Base-by-base conservation (phyloP, 441 rosid species). In the Corymbia calophylla region DNA sequence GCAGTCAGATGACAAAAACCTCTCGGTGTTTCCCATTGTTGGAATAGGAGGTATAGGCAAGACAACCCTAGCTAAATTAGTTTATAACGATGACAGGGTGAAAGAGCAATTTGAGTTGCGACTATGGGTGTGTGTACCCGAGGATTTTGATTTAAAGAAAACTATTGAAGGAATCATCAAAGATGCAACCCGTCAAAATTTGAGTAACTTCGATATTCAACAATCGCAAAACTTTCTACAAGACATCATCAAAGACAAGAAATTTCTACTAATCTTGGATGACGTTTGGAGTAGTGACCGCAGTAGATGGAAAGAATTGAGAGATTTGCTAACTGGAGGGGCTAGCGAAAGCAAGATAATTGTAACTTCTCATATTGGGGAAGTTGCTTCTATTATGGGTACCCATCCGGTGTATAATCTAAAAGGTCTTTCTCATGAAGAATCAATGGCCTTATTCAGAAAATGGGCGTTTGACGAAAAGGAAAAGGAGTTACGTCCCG, bases 261-360 rank as follows among this genome's bases (percentile, higher is more conserved):
- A 70, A 35, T 70, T 9, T 70, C 15, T 70, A 9, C 27, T 70
- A 2, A 27, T 70, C 48, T 35, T 35, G 48, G 48, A 35, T 70
- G 81, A 70, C 0, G 4, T 70, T 0, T 70, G 81, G 48, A 2
- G 81, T 0, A 3, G 18, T 0, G 1, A 32, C 4, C 27, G 0
- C 0, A 0, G 7, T 9, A 68, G 1, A 68, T 68, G 80, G 80
- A 32, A 18, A 17, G 14, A 32, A 0, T 18, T 68, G 14, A 68
- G 4, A 18, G 25, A 32, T 3, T 9, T 32, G 25, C 0, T 32
- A 8, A 0, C 0, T 0, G 13, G 1, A 32, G 13, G 1, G 2
- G 25, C 80, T 8, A 68, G 44, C 4, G 44, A 0, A 68, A 68
- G 47, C 1, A 68, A 1, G 1, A 68, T 68, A 8, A 32, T 68